Percentiles rank a stretch among this genome's conserved stretches.
Conservation (phyloP, 2,329 filamentous ascomycete genomes). For the Metarhizium humberi region DNA sequence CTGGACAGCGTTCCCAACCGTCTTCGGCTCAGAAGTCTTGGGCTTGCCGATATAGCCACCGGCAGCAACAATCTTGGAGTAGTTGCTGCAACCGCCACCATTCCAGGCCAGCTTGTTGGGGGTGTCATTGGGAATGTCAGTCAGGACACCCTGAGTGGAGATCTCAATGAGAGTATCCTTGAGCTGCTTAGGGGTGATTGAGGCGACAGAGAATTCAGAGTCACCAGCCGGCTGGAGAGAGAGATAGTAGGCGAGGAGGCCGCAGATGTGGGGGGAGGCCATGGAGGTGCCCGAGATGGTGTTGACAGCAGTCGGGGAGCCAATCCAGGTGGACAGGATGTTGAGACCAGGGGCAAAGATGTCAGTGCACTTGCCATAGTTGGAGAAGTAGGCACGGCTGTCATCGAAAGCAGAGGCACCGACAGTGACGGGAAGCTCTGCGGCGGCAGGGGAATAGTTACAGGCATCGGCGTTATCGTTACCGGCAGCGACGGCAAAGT, state of each 20-base stretch:
- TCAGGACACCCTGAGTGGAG: constrained; percentile 68
- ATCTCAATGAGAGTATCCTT: constrained; percentile 82
- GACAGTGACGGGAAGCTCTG: constrained; percentile 86
- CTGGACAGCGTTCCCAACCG: constrained; percentile 52
- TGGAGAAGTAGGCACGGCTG: constrained; percentile 99
- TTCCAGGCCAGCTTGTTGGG: constrained; percentile 98
- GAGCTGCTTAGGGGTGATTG: constrained; percentile 87
- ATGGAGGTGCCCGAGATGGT: constrained; percentile 99
- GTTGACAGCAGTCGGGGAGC: constrained; percentile 92
- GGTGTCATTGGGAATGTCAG: constrained; percentile 76
- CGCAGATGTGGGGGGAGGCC: constrained; percentile 94
- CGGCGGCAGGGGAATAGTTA: constrained; percentile 96
- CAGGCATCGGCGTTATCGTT: constrained; percentile 99
- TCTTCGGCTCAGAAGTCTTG: constrained; percentile 37
- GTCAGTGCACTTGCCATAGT: constrained; percentile 98
- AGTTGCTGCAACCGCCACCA: constrained; percentile 91
- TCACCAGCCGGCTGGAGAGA: constrained; percentile 86
- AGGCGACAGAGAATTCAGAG: constrained; percentile 82
- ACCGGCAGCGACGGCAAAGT: constrained; percentile 96
- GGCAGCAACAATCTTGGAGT: constrained; percentile 66
- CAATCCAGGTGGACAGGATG: constrained; percentile 98
- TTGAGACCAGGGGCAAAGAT: constrained; percentile 97
- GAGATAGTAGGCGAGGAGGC: constrained; percentile 95
- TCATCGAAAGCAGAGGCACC: constrained; percentile 90
- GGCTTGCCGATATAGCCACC: constrained; percentile 58